Conservation (phyloP, 2,329 filamentous ascomycete genomes). For the Pestalotiopsis fici region DNA sequence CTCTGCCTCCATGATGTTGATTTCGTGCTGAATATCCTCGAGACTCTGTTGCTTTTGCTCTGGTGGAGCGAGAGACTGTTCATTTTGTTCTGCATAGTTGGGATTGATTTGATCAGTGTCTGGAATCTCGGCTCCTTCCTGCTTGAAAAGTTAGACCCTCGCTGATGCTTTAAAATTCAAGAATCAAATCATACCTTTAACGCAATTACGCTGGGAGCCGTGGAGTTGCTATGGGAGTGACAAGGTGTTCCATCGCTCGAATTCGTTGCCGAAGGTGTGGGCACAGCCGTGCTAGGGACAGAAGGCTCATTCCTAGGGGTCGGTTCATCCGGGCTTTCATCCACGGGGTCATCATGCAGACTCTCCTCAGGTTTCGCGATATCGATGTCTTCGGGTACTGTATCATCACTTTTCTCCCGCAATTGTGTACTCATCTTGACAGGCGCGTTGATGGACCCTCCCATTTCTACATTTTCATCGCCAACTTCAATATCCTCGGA, state of each 20-base stretch:
- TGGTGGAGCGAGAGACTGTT: constrained; percentile 9
- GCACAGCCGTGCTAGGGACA: constrained; percentile 9
- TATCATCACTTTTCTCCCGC: constrained; percentile 18
- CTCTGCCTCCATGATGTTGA: constrained; percentile 37
- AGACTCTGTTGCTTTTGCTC: constrained; percentile 27
- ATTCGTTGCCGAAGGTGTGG: constrained; percentile 2
- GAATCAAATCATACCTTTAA: neutral
- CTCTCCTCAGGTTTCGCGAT: constrained; percentile 45
- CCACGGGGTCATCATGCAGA: constrained; percentile 28
- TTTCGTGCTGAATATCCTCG: constrained; percentile 32
- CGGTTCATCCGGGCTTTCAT: constrained; percentile 16
- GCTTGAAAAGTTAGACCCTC: neutral
- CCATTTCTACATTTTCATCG: constrained; percentile 7
- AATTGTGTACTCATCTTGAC: constrained; percentile 4
- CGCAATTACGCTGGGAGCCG: neutral
- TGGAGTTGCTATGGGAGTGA: neutral
- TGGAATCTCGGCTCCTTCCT: neutral
- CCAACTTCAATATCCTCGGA: neutral
- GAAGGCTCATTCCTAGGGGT: constrained; percentile 12
- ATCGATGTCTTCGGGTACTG: constrained; percentile 50
- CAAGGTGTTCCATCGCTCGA: neutral
- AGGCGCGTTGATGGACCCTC: neutral
- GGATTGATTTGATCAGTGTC: neutral
- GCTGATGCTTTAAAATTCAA: neutral
- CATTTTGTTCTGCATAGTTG: neutral